Evolutionary conservation across 305 asterid species (phyloP).

Genomic region (Galium porrigens): DNA sequence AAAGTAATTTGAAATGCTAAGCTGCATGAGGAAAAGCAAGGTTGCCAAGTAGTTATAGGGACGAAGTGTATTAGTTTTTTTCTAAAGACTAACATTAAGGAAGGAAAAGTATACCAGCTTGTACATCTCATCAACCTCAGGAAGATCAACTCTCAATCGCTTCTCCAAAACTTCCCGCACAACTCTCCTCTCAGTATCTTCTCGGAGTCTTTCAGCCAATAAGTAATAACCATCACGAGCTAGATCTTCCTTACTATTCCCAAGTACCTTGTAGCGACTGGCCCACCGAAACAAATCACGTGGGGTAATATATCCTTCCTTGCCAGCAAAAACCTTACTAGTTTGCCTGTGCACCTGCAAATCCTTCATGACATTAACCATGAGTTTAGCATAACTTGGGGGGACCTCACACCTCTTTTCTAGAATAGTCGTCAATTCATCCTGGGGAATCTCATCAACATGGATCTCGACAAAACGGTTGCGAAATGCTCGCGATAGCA

Average conservation of each 20-base stretch:
- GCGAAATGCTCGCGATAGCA: conserved; percentile 95
- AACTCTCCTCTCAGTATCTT: conserved; percentile 51
- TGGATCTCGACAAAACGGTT: conserved; percentile 98
- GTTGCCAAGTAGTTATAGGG: not conserved
- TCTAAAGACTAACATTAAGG: not conserved
- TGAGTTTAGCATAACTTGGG: conserved; percentile 49
- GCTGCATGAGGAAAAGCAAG: not conserved
- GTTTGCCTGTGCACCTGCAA: conserved; percentile 83
- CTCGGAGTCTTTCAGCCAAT: conserved; percentile 87
- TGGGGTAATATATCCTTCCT: conserved; percentile 93
- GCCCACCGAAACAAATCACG: conserved; percentile 99
- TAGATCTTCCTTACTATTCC: conserved; percentile 54
- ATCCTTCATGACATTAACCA: conserved; percentile 88
- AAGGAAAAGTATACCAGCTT: conserved; percentile 44
- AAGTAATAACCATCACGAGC: conserved; percentile 83
- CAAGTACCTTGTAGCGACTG: conserved; percentile 42
- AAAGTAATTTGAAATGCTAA: not conserved
- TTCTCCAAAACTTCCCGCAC: conserved; percentile 63
- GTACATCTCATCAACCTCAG: conserved; percentile 40
- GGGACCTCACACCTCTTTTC: conserved; percentile 55
- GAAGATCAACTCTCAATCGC: conserved; percentile 38
- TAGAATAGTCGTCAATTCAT: conserved; percentile 66
- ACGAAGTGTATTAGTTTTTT: no score
- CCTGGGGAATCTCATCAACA: conserved; percentile 89
- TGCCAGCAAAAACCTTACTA: conserved; percentile 90